Percentiles rank a stretch among this genome's conserved stretches.
Conservation (phyloP, 1,139 yeast species). For the Kodamaea derodonti region DNA sequence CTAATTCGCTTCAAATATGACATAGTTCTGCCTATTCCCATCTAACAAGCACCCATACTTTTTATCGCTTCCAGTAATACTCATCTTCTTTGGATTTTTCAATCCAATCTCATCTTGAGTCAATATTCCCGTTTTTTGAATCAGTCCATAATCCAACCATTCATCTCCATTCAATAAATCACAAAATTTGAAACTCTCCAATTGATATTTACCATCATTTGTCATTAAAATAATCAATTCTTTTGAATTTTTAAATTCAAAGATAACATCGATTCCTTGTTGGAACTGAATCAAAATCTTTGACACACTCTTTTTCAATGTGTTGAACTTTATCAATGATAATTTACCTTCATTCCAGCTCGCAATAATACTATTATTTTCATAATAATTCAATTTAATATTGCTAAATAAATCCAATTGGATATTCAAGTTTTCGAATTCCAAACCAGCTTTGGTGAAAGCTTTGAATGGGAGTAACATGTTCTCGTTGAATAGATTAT, state of each 20-base stretch:
- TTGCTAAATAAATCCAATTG: conserved; percentile 2
- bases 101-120: conserved; percentile 7
- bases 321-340: conserved; percentile 3
- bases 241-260: conserved; percentile 12
- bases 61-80: conserved; percentile 16
- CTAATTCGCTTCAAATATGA: too few relatives aligned
- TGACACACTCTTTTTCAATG: neutral
- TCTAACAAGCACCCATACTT: conserved; percentile 42
- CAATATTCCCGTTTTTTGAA: conserved; percentile 6
- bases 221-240: conserved; percentile 13
- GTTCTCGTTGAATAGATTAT: conserved; percentile 2
- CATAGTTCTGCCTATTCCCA: conserved; percentile 32
- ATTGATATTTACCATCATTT: conserved; percentile 2
- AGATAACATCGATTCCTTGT: conserved; percentile 8
- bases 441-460: conserved; percentile 12
- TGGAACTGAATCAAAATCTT: conserved; percentile 4
- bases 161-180: conserved; percentile 5
- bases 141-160: conserved; percentile 6
- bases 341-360: conserved; percentile 7
- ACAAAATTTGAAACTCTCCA: conserved; percentile 10
- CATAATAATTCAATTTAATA: conserved; percentile 5
- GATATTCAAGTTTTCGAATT: conserved; percentile 5
- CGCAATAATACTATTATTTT: conserved; percentile 5
- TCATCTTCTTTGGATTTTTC: conserved; percentile 20
- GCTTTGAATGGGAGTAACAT: conserved; percentile 12